Percentiles rank a stretch among this genome's conserved stretches.
Evolutionary conservation across 2,329 filamentous ascomycete species (phyloP).

Genomic region (Stemphylium lycopersici): DNA sequence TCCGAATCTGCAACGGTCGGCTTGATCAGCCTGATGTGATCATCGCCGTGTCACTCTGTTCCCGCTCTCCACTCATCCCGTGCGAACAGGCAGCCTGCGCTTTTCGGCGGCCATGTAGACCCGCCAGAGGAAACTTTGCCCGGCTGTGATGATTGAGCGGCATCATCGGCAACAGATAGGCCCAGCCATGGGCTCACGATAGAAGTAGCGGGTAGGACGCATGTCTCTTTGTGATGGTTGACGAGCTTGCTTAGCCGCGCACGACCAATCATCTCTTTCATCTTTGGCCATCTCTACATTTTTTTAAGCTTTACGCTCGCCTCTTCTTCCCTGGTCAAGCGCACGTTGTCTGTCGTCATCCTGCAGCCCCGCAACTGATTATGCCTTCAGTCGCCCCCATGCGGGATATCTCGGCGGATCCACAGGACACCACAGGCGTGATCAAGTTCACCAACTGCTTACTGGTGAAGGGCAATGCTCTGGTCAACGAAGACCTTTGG

Average conservation of each 20-base stretch:
- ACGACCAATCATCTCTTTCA: constrained; percentile 23
- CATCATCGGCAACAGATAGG: neutral
- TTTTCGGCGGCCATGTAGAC: constrained; percentile 17
- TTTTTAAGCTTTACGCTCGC: neutral
- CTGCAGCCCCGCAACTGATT: neutral
- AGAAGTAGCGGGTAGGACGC: constrained; percentile 26
- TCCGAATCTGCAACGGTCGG: constrained; percentile 6
- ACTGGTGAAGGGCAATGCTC: constrained; percentile 68
- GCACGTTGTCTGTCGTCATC: neutral
- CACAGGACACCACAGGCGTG: constrained; percentile 56
- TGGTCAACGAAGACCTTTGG: constrained; percentile 85
- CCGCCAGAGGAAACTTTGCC: constrained; percentile 20
- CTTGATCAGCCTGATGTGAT: constrained; percentile 17
- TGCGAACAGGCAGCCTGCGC: constrained; percentile 26
- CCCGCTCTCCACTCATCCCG: constrained; percentile 15
- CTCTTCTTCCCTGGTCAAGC: constrained; percentile 12
- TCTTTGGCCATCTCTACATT: constrained; percentile 19
- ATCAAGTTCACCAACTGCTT: constrained; percentile 91
- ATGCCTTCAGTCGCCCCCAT: constrained; percentile 51
- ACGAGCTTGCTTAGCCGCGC: constrained; percentile 41
- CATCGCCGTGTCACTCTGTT: constrained; percentile 38
- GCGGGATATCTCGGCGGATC: constrained; percentile 40
- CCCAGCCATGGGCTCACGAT: constrained; percentile 21
- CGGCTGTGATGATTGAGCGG: constrained; percentile 20
- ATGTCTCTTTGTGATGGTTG: constrained; percentile 19